These are phyloP conservation scores for Pestalotiopsis sp. DNA, from an alignment of 2,329 filamentous ascomycete species.

Conservation along the genomic window DNA sequence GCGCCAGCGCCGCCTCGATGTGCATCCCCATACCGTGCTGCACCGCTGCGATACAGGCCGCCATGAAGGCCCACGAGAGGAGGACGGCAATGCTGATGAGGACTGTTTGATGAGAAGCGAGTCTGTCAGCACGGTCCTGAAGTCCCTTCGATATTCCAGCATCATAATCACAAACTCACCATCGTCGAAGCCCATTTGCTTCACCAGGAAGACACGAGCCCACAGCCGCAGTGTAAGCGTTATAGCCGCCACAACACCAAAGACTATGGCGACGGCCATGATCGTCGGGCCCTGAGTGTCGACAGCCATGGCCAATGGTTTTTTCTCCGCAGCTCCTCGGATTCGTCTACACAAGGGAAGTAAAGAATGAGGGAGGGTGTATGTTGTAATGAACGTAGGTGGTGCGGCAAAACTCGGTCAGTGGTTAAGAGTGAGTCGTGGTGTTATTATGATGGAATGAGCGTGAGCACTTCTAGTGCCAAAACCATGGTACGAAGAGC, in stretches of 20 bases:
- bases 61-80: conserved; percentile 17
- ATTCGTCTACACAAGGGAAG: neutral
- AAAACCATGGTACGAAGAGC: neutral
- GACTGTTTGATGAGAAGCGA: neutral
- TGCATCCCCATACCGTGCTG: conserved; percentile 17
- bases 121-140: neutral
- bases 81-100: conserved; percentile 15
- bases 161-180: conserved; percentile 19
- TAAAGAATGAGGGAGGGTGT: neutral
- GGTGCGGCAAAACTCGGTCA: neutral
- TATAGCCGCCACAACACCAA: conserved; percentile 38
- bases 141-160: neutral
- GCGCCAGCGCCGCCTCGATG: conserved; percentile 21
- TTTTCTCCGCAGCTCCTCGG: neutral
- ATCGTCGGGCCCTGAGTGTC: conserved; percentile 37
- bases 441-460: conserved; percentile 11
- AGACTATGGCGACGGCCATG: conserved; percentile 35
- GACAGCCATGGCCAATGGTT: neutral
- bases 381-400: neutral
- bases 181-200: conserved; percentile 33
- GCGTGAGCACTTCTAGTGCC: neutral
- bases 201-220: conserved; percentile 39
- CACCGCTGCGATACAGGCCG: conserved; percentile 13
- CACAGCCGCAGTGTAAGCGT: conserved; percentile 40
- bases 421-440: neutral